phyloP scores from a whole-genome alignment of 169 alveolate genomes.

The Babesia gibsoni region DNA sequence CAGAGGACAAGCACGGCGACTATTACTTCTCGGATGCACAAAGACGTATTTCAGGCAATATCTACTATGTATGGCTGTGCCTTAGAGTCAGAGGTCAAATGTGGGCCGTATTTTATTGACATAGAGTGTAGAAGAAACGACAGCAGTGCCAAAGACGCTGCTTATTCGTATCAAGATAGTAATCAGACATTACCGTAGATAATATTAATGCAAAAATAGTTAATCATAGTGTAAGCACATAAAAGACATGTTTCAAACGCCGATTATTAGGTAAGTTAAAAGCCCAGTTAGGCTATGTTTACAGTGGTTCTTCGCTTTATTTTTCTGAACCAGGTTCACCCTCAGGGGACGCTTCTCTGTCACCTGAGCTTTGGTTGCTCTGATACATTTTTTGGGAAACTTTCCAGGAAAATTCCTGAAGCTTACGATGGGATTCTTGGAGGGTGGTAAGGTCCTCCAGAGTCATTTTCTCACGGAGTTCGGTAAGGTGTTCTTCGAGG shows the following conservation, averaged over 20 bases:
- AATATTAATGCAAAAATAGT: too few species aligned
- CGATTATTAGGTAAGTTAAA: too few species aligned
- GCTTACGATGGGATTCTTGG: constrained; percentile 79
- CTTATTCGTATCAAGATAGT: too few species aligned
- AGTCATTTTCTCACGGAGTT: constrained; percentile 76
- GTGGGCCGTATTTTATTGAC: constrained; percentile 37
- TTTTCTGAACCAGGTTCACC: constrained; percentile 19
- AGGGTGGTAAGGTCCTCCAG: constrained; percentile 82
- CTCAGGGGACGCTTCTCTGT: constrained; percentile 12
- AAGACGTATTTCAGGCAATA: constrained; percentile 11
- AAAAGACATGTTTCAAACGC: too few species aligned
- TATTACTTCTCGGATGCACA: constrained; percentile 32
- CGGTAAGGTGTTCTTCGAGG: constrained; percentile 74
- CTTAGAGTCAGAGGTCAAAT: neutral
- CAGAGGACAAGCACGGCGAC: neutral
- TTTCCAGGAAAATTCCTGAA: constrained; percentile 91
- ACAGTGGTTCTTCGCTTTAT: too few species aligned
- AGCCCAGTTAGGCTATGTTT: too few species aligned
- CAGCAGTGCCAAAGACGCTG: too few species aligned
- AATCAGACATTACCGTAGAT: too few species aligned
- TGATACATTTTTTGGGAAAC: constrained; percentile 87
- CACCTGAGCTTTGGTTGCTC: constrained; percentile 34
- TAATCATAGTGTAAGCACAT: too few species aligned
- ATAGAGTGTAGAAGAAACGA: too few species aligned
- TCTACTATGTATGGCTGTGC: neutral